Evolutionary conservation across 208 protist species (phyloP).

Genomic region (Wallacemonas sp.): DNA sequence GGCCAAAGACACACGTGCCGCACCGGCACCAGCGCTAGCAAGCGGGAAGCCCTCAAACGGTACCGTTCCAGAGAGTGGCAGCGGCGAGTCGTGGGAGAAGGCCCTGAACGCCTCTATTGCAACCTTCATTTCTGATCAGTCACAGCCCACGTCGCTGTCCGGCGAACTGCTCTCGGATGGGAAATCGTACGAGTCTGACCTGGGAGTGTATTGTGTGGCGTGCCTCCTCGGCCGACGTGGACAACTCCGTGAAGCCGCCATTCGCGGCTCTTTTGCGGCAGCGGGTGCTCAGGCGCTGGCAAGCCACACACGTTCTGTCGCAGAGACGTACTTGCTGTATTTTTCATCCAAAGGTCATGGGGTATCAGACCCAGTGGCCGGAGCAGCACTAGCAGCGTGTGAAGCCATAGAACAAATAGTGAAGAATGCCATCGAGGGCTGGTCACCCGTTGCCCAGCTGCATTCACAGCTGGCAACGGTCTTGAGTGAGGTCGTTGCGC

Average conservation of each 20-base stretch:
- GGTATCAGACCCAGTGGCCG: constrained; percentile 61
- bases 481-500: constrained; percentile 52
- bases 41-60: no score
- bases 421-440: constrained; percentile 28
- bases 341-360: constrained; percentile 63
- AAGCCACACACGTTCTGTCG: constrained; percentile 34
- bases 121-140: constrained; percentile 31
- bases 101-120: constrained; percentile 61
- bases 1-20: not conserved
- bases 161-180: constrained; percentile 41
- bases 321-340: constrained; percentile 63
- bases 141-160: constrained; percentile 31
- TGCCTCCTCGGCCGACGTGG: constrained; percentile 74
- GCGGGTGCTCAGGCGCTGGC: constrained; percentile 48
- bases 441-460: constrained; percentile 26
- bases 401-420: constrained; percentile 66
- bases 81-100: constrained; percentile 69
- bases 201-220: constrained; percentile 68
- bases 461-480: constrained; percentile 25
- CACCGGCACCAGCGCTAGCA: no score
- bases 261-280: constrained; percentile 52
- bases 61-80: constrained; percentile 28
- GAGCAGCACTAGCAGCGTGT: constrained; percentile 69
- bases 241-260: constrained; percentile 73
- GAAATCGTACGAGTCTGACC: constrained; percentile 43